Evolutionary conservation across 108 stramenopile species (phyloP), one percentile per base, ranked within the genome.

Genomic region (Cyclotella choctawhatcheeana): DNA sequence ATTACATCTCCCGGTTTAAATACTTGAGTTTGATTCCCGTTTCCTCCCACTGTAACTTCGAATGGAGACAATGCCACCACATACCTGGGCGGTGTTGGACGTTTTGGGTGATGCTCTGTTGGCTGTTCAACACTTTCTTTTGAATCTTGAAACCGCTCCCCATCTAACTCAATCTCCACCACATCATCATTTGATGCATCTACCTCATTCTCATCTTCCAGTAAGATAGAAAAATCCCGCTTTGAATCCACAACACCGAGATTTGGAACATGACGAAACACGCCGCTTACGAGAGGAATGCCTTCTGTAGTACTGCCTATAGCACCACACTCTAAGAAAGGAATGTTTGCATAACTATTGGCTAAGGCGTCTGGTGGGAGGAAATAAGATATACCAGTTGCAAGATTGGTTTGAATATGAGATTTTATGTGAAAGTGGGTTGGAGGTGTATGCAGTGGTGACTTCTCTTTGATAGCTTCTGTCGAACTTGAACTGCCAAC

Each of bases 281-380:
- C 58, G 21, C 71, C 71, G 22, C 65, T 67, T 3, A 73, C 65
- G 21, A 73, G 65, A 2, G 71, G 71, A 0, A 78, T 31, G 20
- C 35, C 54, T 32, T 61, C 66, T 5, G 78, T 74, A 13, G 78
- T 79, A 5, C 58, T 52, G 22, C 78, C 78, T 14, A 67, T 31
- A 12, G 78, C 78, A n/a, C 73, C 73, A 40, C 78, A 79, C 34
- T 79, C 78, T 72, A 79, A 63, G 54, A 79, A 79, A 21, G 73
- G 78, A 5, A 79, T 34, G 30, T 79, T 64, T 14, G 78, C 67
- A 32, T 67, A 69, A 13, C 55, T 56, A 4, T 56, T 30, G 0
- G 72, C 58, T 27, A 45, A 34, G 30, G 27, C 13, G 20, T 68
- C 44, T 16, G 31, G 17, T 7, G 78, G 78, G 4, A 73, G 48